These are phyloP conservation scores for Phaeotremella skinneri DNA, from an alignment of 768 basidiomycete species.

Conservation along the genomic window DNA sequence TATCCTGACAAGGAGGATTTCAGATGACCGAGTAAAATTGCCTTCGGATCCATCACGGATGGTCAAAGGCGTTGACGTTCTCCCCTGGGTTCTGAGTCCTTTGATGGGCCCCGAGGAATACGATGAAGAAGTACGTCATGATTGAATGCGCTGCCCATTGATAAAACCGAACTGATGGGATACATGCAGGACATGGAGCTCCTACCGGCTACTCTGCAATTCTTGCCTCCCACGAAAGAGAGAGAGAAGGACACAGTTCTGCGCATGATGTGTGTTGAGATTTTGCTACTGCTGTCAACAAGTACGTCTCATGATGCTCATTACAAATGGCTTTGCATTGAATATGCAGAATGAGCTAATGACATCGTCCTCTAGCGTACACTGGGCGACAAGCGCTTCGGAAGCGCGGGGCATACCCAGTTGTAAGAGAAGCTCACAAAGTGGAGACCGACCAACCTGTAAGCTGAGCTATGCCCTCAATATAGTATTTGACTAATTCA, in stretches of 20 bases:
- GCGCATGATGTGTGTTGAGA: constrained; percentile 82
- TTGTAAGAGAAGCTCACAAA: constrained; percentile 73
- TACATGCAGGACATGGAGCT: constrained; percentile 74
- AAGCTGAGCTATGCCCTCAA: constrained; percentile 27
- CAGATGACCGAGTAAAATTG: constrained; percentile 61
- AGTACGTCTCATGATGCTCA: constrained; percentile 52
- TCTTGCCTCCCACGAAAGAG: constrained; percentile 77
- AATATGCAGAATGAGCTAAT: no score
- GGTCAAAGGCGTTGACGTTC: constrained; percentile 68
- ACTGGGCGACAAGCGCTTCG: constrained; percentile 83
- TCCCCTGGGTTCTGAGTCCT: constrained; percentile 82
- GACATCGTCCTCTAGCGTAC: constrained; percentile 54
- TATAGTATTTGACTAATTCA: not conserved
- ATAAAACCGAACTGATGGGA: not conserved
- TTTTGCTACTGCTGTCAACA: constrained; percentile 80
- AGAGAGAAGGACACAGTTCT: constrained; percentile 75
- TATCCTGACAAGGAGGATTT: not conserved
- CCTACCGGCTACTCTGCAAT: constrained; percentile 77
- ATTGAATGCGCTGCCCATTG: not conserved
- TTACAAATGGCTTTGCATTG: no score
- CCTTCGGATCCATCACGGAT: constrained; percentile 58
- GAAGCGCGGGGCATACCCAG: constrained; percentile 77
- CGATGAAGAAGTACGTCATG: constrained; percentile 70
- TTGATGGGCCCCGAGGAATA: constrained; percentile 94
- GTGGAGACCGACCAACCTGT: constrained; percentile 77